Conservation (phyloP, 2,329 filamentous ascomycete species). For the Aspergillus ustus region DNA sequence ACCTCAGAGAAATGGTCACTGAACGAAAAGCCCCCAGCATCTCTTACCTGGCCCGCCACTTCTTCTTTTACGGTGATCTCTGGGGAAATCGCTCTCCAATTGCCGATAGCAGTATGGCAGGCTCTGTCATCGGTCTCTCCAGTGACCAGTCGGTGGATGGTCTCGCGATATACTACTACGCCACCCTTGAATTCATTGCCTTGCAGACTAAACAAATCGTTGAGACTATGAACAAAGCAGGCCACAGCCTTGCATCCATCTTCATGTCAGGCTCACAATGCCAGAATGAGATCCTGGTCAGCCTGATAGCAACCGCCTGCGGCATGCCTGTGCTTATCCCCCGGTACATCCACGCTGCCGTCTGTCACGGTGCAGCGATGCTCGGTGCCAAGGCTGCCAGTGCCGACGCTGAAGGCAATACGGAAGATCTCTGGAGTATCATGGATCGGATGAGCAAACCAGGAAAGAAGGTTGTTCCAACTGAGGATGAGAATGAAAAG, state of each 20-base stretch:
- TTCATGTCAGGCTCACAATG: slow-evolving; percentile 99
- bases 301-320: slow-evolving; percentile 86
- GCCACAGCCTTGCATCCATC: slow-evolving; percentile 86
- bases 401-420: slow-evolving; percentile 74
- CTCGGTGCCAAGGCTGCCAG: slow-evolving; percentile 96
- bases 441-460: slow-evolving; percentile 98
- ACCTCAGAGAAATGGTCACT: slow-evolving; percentile 76
- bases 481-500: slow-evolving; percentile 73
- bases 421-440: slow-evolving; percentile 89
- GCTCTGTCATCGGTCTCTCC: slow-evolving; percentile 82
- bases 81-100: slow-evolving; percentile 96
- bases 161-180: slow-evolving; percentile 90
- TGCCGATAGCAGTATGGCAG: slow-evolving; percentile 91
- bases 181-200: slow-evolving; percentile 96
- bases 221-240: slow-evolving; percentile 87
- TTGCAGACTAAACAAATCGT: slow-evolving; percentile 96
- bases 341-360: slow-evolving; percentile 89
- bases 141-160: slow-evolving; percentile 86
- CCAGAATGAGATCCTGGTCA: slow-evolving; percentile 92
- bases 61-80: slow-evolving; percentile 98
- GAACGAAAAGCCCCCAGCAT: slow-evolving; percentile 73
- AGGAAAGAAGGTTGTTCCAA: slow-evolving; percentile 79
- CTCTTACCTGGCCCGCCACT: slow-evolving; percentile 85
- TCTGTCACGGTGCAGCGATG: slow-evolving; percentile 98
- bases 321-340: slow-evolving; percentile 92